These are phyloP conservation scores for Fusarium dlaminii DNA, from an alignment of 2,329 filamentous ascomycete species.

Conservation along the genomic window DNA sequence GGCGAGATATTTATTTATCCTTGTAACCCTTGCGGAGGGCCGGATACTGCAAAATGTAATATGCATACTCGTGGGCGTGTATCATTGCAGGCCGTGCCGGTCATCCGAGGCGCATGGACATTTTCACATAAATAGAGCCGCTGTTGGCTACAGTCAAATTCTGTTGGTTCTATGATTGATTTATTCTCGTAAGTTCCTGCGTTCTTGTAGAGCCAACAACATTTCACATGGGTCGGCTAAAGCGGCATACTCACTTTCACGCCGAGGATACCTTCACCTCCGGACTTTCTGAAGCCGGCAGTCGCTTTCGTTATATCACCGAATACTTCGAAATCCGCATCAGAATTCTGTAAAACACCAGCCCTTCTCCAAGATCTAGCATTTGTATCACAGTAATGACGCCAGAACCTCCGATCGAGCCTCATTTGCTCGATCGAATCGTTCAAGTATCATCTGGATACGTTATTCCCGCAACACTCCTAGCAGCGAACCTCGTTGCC, in stretches of 20 bases:
- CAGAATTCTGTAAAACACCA: rapidly evolving
- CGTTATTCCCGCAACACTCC: not conserved
- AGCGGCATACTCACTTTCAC: not conserved
- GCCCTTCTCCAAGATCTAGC: rapidly evolving
- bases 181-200: not conserved
- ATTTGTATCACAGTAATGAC: not conserved
- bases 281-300: not conserved
- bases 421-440: not conserved
- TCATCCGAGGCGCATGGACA: not conserved
- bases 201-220: not conserved
- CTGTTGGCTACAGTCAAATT: not conserved
- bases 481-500: not conserved
- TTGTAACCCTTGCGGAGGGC: no score
- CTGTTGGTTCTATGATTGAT: not conserved
- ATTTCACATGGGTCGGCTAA: not conserved
- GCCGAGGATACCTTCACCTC: not conserved
- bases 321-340: rapidly evolving
- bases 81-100: no score
- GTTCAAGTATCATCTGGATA: not conserved
- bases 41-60: no score
- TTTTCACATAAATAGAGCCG: not conserved
- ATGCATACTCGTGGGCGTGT: no score
- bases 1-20: no score
- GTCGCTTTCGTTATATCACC: not conserved
- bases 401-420: rapidly evolving